Evolutionary conservation across 495 filamentous ascomycete species (phyloP), one percentile per base, ranked within the genome.

Genomic region (Podospora pseudopauciseta): DNA sequence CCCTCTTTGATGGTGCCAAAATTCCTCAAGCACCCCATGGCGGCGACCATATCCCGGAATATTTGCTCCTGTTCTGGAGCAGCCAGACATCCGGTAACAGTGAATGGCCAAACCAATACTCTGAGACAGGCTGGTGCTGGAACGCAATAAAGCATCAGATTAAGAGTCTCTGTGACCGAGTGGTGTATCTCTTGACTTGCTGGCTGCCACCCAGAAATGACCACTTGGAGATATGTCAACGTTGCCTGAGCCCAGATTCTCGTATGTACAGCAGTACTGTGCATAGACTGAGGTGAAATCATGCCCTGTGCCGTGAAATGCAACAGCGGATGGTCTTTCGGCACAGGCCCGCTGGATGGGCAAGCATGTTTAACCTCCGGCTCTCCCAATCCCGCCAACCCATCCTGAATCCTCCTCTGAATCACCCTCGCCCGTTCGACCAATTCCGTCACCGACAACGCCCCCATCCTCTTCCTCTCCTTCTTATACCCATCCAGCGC

Each of bases 161-260:
- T 70, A 2, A 83, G 68, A 16, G 79, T 79, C 30, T 60, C 70
- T 0, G 61, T 62, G 11, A 84, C 82, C 16, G 78, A 76, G 16
- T 71, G 32, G 2, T 74, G 78, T 2, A 84, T 76, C 60, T 82
- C 81, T 5, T 64, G 62, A 59, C 71, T 78, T 0, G 78, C 77
- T 7, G 82, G 81, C 71, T 87, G 83, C 83, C 83, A 87, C 44
- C 85, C 85, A 13, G 80, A 83, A 1, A 85, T 77, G 6, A 86
- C 83, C 19, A 85, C 76, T 32, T 61, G 77, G 18, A 86, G 76
- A 67, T 86, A 87, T 11, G 84, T 66, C 13, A 86, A 73, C 5
- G 81, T 78, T 5, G 81, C 81, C 60, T 84, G 80, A 1, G 76
- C 81, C 84, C 84, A 87, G 44, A 84, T 75, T 39, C 67, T 73